A percentile compares a stretch with the other conserved stretches of the same genome.
Evolutionary conservation across 352 stramenopile species (phyloP).

Genomic region (Globisporangium nodosum): DNA sequence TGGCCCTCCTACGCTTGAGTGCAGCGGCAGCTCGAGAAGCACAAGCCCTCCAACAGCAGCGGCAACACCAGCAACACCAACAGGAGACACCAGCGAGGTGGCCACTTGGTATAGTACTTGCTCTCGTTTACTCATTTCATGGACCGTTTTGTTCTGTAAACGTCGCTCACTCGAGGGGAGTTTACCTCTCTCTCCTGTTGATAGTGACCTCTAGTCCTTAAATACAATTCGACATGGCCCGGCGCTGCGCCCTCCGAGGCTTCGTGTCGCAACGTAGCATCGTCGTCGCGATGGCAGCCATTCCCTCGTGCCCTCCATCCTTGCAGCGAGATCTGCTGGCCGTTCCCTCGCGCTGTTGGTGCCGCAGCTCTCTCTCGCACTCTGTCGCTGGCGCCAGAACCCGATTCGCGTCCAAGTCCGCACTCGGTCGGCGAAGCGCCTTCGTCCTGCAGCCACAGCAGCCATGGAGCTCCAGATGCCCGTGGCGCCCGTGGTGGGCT

Average conservation of each 20-base stretch:
- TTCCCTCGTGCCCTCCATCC: not conserved
- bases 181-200: too few relatives aligned
- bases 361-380: not conserved
- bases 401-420: not conserved
- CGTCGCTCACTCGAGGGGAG: too few relatives aligned
- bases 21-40: too few relatives aligned
- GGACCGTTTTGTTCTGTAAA: too few relatives aligned
- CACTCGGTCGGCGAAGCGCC: not conserved
- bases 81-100: too few relatives aligned
- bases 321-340: too few relatives aligned
- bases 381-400: not conserved
- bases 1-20: not conserved
- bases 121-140: too few relatives aligned
- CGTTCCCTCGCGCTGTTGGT: too few relatives aligned
- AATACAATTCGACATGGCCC: not conserved
- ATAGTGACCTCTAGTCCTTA: not conserved
- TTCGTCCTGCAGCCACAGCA: not conserved
- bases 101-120: too few relatives aligned
- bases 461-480: conserved; percentile 7
- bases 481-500: conserved; percentile 2
- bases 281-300: not conserved
- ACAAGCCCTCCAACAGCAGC: too few relatives aligned
- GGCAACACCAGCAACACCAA: too few relatives aligned
- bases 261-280: not conserved
- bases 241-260: not conserved